These are phyloP conservation scores for Sporopachydermia quercuum DNA, from an alignment of 805 yeast species.

Conservation along the genomic window DNA sequence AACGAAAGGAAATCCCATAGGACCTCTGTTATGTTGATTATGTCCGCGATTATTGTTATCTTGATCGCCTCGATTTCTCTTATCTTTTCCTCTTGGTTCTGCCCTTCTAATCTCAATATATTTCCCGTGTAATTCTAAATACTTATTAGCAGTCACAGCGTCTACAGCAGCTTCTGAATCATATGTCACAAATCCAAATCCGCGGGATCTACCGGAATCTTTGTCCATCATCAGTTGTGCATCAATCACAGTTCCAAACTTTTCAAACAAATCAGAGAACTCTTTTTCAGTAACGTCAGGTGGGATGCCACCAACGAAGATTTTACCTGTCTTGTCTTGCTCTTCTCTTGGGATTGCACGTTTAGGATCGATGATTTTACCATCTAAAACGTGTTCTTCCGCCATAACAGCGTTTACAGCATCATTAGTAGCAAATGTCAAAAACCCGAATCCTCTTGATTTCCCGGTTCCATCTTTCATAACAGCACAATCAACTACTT, in stretches of 20 bases:
- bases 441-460: conserved; percentile 89
- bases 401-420: conserved; percentile 79
- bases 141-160: conserved; percentile 67
- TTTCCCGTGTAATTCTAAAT: conserved; percentile 72
- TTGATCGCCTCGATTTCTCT: conserved; percentile 6
- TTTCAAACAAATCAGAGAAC: conserved; percentile 71
- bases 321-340: conserved; percentile 92
- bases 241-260: conserved; percentile 84
- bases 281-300: conserved; percentile 87
- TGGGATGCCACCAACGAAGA: conserved; percentile 94
- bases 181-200: conserved; percentile 92
- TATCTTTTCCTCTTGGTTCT: conserved; percentile 21
- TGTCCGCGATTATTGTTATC: conserved; percentile 1
- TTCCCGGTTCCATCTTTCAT: conserved; percentile 89
- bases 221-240: conserved; percentile 96
- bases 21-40: neutral
- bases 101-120: conserved; percentile 30
- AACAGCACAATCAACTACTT: conserved; percentile 72
- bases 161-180: conserved; percentile 93
- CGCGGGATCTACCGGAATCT: conserved; percentile 93
- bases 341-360: conserved; percentile 96
- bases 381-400: conserved; percentile 81
- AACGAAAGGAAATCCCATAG: neutral
- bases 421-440: conserved; percentile 68
- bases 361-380: conserved; percentile 93